Evolutionary conservation across 768 basidiomycete genomes (phyloP), one percentile per base, ranked within the genome.

Genomic region (Psilocybe cyanescens): DNA sequence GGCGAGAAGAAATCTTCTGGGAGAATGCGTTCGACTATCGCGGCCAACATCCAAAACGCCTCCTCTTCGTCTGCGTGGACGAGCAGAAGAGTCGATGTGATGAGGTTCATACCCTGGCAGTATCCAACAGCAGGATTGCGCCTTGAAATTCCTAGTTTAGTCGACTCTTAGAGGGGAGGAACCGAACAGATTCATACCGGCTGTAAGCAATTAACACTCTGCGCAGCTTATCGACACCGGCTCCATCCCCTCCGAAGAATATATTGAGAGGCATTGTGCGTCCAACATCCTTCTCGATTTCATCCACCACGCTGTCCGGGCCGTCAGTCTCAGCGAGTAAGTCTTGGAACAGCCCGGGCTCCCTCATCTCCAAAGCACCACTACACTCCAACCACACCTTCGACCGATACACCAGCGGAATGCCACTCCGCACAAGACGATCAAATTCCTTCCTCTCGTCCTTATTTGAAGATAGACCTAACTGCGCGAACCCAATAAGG

Each of bases 181-280:
- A 41, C 2, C 24, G 24, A 12, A 31, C 51, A 53, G 41, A 30
- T 2, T 76, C 91, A 70, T 59, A 94, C 96, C 93, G 86, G 70
- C 95, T 95, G 74, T 97, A 99, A 0, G 96, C 97, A 50, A 83
- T 85, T 76, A 99, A 79, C 39, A 99, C 94, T 65, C 95, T 83
- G 55, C 96, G 81, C 58, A 99, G 76, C 76, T 99, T 99, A 54
- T 88, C 85, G 11, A 98, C 95, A 2, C 97, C 97, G 0, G 88
- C 92, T 0, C 97, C 97, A 74, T 97, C 95, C 0, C 97, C 95
- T 0, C 95, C 97, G 77, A 98, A 99, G 80, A 97, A 99, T 31
- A 99, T 85, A 69, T 97, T 97, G 47, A 94, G 76, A 0, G 96
- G 95, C 91, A 97, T 90, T 68, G 95, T 92, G 81, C 91, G 75